phyloP scores from a whole-genome alignment of 768 basidiomycete species.

The Xerocomus brunneocitrinus region DNA sequence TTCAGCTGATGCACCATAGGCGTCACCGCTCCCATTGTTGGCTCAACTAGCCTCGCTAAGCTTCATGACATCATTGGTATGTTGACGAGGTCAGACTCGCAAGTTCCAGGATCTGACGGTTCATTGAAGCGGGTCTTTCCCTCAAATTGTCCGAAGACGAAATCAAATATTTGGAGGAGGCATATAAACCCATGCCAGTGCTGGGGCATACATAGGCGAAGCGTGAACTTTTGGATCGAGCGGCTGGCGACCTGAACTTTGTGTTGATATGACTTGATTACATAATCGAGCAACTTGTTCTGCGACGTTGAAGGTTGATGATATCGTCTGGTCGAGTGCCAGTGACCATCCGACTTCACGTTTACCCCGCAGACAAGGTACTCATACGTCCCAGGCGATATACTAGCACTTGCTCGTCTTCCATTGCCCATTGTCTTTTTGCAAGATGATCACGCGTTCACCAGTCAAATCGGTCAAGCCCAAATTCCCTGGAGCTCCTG shows the following conservation, averaged over 20 bases:
- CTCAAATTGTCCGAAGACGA: conserved; percentile 47
- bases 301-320: conserved; percentile 4
- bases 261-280: conserved; percentile 5
- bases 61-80: conserved; percentile 39
- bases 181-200: conserved; percentile 39
- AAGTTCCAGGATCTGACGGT: conserved; percentile 4
- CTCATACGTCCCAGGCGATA: conserved; percentile 4
- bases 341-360: not conserved
- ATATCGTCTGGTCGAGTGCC: conserved; percentile 6
- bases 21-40: conserved; percentile 43
- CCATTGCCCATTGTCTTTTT: not conserved
- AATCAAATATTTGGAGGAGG: conserved; percentile 41
- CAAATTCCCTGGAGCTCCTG: conserved; percentile 2
- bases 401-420: not conserved
- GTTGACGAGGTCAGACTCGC: conserved; percentile 1
- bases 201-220: conserved; percentile 32
- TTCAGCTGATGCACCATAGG: conserved; percentile 9
- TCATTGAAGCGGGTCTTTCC: conserved; percentile 30
- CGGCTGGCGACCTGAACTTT: not conserved
- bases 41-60: conserved; percentile 38
- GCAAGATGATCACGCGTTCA: conserved; percentile 27
- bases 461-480: conserved; percentile 22
- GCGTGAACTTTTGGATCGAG: too few species aligned
- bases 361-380: not conserved
- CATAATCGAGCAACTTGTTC: conserved; percentile 10